A percentile compares a stretch with the other conserved stretches of the same genome.
These are phyloP conservation scores for Fimicolochytrium jonesii DNA, from an alignment of 192 early-diverging fungal species.

Conservation along the genomic window DNA sequence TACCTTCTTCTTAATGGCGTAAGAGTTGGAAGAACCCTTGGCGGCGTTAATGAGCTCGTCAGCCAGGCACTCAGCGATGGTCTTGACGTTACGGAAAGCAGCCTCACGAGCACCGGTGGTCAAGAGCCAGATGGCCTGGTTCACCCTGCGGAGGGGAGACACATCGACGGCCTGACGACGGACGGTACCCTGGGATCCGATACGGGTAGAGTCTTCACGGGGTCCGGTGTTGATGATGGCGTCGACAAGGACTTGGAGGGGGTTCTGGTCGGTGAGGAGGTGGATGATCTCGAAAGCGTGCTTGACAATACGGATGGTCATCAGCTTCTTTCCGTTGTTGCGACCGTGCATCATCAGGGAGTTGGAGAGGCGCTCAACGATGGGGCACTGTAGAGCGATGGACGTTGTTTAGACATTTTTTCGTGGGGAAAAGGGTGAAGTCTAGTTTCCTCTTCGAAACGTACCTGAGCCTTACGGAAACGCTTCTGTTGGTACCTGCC, in stretches of 20 bases:
- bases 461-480: conserved; percentile 94
- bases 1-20: conserved; percentile 99
- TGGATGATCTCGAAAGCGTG: conserved; percentile 99
- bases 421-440: no score
- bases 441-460: no score
- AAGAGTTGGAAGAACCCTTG: conserved; percentile 97
- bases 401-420: no score
- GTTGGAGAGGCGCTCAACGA: conserved; percentile 97
- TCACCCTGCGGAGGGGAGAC: conserved; percentile 94
- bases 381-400: conserved; percentile 70
- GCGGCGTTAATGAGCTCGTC: conserved; percentile 98
- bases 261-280: conserved; percentile 97
- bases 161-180: conserved; percentile 99
- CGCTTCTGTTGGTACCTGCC: conserved; percentile 95
- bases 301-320: conserved; percentile 98
- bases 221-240: conserved; percentile 99
- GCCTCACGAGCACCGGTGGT: conserved; percentile 96
- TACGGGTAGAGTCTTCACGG: conserved; percentile 98
- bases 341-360: conserved; percentile 99
- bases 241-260: conserved; percentile 96
- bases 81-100: conserved; percentile 99
- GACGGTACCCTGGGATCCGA: conserved; percentile 94
- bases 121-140: conserved; percentile 90
- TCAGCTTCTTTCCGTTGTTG: conserved; percentile 99
- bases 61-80: conserved; percentile 98